Evolutionary conservation across 495 filamentous ascomycete species (phyloP), one percentile per base, ranked within the genome.

Genomic region (Parathielavia hyrcaniae): DNA sequence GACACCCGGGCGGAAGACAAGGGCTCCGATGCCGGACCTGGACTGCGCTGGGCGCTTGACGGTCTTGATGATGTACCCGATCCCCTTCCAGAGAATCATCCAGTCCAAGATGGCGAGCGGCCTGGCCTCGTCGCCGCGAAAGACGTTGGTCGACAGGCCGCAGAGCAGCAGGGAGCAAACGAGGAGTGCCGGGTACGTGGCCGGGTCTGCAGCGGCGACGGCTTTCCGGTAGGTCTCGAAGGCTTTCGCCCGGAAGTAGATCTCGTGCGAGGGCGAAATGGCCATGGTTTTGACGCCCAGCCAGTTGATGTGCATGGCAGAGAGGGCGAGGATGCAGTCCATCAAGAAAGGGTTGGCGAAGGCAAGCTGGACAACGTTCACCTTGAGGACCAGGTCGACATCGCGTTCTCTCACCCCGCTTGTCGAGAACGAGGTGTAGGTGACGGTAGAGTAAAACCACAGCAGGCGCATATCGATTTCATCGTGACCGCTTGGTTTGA

Each of bases 291-390:
- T 59, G 17, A 69, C 58, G 17, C 62, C 60, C 30, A 76, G 58
- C 7, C 48, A 58, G 52, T 71, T 71, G 53, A 74, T 64, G 57
- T 80, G 75, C 30, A 75, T 62, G 9, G 77, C 72, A 5, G 79
- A 63, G 11, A 78, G 64, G n/a, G 68, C 77, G 54, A 81, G 74
- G 6, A 80, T 26, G 44, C 68, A 71, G 53, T 81, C 65, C 71
- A 81, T 74, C n/a, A 81, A 69, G 47, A 77, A 81, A 1, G 74
- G 75, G 34, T 68, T 71, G 45, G 68, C 59, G 50, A 78, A 77
- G 43, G 76, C 78, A 22, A 77, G 70, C 50, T 78, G 69, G 41
- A 77, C 69, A 14, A 80, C 51, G 14, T 68, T 70, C n/a, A 73
- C 67, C 46, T 67, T 64, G 19, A 81, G 66, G 50, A 74, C 60